These are phyloP conservation scores for Gillenia trifoliata DNA, from an alignment of 306 rosid genomes.

Conservation along the genomic window DNA sequence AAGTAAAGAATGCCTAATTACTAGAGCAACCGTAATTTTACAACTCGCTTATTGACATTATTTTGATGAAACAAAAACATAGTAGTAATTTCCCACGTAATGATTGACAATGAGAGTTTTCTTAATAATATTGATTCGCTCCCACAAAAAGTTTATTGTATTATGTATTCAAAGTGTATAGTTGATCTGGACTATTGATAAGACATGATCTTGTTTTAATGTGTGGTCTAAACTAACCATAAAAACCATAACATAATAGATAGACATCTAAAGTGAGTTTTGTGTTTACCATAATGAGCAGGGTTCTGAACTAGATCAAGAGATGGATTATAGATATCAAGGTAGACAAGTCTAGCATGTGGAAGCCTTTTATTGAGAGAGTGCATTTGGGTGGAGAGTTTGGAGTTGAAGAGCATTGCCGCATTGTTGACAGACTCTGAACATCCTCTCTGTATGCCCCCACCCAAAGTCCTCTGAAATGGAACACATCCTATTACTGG, in stretches of 20 bases:
- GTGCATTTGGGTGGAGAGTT: constrained; percentile 32
- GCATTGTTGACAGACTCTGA: constrained; percentile 40
- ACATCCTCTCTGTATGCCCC: constrained; percentile 46
- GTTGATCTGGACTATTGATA: too few relatives aligned
- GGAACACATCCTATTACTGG: constrained; percentile 64
- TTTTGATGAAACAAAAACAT: background rate
- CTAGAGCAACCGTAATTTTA: too few relatives aligned
- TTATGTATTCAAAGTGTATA: background rate
- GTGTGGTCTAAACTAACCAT: background rate
- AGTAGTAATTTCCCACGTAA: background rate
- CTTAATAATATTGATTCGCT: background rate
- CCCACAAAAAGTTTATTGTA: background rate
- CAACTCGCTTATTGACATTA: too few relatives aligned
- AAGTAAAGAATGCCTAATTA: background rate
- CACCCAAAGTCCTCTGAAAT: constrained; percentile 47
- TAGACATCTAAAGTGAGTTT: background rate
- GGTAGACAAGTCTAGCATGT: constrained; percentile 41
- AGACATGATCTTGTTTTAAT: background rate
- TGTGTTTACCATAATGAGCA: constrained; percentile 38
- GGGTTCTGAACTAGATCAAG: constrained; percentile 41
- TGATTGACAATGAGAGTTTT: background rate
- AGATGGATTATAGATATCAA: constrained; percentile 47
- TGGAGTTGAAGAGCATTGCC: constrained; percentile 56
- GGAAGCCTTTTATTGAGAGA: constrained; percentile 28
- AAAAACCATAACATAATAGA: too few relatives aligned